These are phyloP conservation scores for Tylopilus sp. DNA, from an alignment of 768 basidiomycete genomes.

Conservation along the genomic window DNA sequence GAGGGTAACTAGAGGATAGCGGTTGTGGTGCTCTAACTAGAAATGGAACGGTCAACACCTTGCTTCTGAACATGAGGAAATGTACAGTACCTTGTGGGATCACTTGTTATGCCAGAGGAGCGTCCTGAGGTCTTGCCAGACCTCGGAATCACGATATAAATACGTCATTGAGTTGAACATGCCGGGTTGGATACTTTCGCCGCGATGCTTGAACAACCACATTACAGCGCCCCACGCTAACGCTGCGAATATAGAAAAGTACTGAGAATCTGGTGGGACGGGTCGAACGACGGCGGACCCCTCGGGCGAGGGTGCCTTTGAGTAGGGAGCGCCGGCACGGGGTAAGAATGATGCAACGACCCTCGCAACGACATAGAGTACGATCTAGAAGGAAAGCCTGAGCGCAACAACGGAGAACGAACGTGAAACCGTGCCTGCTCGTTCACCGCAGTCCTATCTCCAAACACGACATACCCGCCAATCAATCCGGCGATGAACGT, in stretches of 20 bases:
- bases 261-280: conserved; percentile 76
- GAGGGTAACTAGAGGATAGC: conserved; percentile 20
- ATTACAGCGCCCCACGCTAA: conserved; percentile 94
- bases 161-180: conserved; percentile 97
- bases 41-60: not conserved
- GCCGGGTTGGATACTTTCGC: conserved; percentile 92
- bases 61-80: not conserved
- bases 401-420: conserved; percentile 8
- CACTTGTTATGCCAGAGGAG: conserved; percentile 89
- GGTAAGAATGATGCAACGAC: conserved; percentile 91
- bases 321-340: conserved; percentile 58
- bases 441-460: conserved; percentile 82
- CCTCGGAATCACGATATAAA: conserved; percentile 89
- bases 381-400: conserved; percentile 58
- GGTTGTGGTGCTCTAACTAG: conserved; percentile 6
- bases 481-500: conserved; percentile 91
- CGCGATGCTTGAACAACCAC: conserved; percentile 87
- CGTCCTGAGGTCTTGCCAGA: conserved; percentile 78
- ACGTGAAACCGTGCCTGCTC: conserved; percentile 66
- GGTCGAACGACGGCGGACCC: conserved; percentile 52
- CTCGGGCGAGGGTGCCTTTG: conserved; percentile 40
- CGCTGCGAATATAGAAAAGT: conserved; percentile 86
- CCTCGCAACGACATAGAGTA: conserved; percentile 92
- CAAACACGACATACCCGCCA: conserved; percentile 88
- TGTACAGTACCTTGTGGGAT: conserved; percentile 8